A percentile compares a stretch with the other conserved stretches of the same genome.
Evolutionary conservation across 192 early-diverging fungal species (phyloP).

Genomic region (Umbelopsis vinacea): DNA sequence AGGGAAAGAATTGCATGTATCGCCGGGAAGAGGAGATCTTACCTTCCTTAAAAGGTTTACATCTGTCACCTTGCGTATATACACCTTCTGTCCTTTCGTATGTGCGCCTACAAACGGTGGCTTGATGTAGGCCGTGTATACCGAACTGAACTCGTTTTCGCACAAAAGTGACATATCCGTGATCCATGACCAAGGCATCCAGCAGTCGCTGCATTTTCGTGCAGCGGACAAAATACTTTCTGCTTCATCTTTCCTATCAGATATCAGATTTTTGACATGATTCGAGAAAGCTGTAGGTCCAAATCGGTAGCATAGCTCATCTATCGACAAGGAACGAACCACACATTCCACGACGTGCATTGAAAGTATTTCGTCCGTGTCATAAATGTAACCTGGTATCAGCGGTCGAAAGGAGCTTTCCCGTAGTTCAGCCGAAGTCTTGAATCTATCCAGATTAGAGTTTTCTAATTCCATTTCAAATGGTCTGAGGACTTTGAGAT

Average conservation of each 20-base stretch:
- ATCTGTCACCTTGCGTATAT: constrained; percentile 18
- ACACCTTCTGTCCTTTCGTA: neutral
- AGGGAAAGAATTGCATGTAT: too few species aligned
- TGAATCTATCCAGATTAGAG: neutral
- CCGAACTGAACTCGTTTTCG: neutral
- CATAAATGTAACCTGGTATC: neutral
- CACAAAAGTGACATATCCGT: neutral
- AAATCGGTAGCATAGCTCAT: neutral
- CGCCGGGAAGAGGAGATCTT: neutral
- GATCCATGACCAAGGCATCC: constrained; percentile 10
- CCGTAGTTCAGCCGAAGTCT: neutral
- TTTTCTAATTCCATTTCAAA: neutral
- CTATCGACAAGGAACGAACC: neutral
- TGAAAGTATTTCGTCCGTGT: constrained; percentile 5
- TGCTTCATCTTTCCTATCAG: neutral
- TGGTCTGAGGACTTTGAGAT: neutral
- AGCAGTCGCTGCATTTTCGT: neutral
- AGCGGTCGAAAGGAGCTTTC: too few species aligned
- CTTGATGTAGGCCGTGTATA: neutral
- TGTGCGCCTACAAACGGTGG: constrained; percentile 1
- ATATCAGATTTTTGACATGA: neutral
- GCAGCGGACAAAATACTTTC: neutral
- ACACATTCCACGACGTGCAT: neutral
- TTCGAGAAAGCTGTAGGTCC: neutral
- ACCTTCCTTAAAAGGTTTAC: neutral